Evolutionary conservation across 1,284 basidiomycete genomes (phyloP).

Genomic region (Ganoderma lingzhi): DNA sequence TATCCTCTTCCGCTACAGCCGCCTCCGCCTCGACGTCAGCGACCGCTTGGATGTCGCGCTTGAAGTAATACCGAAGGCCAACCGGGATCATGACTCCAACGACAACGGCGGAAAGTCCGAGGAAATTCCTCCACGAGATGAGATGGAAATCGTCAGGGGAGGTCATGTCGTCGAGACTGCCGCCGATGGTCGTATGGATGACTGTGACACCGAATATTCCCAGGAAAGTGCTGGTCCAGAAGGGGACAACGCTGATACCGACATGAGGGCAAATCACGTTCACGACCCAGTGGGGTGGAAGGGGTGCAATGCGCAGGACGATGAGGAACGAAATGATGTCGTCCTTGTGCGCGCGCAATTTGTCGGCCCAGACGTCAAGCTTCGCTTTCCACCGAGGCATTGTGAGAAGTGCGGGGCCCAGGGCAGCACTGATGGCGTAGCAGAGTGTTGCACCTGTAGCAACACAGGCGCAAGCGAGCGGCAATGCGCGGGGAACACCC

Average conservation of each 20-base stretch:
- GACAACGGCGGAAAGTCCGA: conserved; percentile 84
- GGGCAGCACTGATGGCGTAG: conserved; percentile 90
- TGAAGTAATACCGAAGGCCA: conserved; percentile 81
- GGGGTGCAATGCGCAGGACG: conserved; percentile 91
- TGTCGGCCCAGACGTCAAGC: conserved; percentile 83
- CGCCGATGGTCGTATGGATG: conserved; percentile 96
- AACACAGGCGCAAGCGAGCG: conserved; percentile 92
- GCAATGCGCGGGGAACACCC: conserved; percentile 90
- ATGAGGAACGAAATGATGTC: conserved; percentile 92
- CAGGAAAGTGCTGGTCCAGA: conserved; percentile 92
- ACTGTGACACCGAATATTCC: conserved; percentile 93
- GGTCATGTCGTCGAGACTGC: conserved; percentile 95
- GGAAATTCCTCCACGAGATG: conserved; percentile 88
- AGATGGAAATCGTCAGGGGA: conserved; percentile 92
- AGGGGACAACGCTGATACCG: conserved; percentile 84
- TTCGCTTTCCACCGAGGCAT: conserved; percentile 85
- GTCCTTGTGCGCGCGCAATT: conserved; percentile 75
- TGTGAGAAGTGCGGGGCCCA: conserved; percentile 89
- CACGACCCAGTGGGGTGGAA: conserved; percentile 97
- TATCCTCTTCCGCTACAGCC: conserved; percentile 42
- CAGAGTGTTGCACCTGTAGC: conserved; percentile 92
- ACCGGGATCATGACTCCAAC: conserved; percentile 94
- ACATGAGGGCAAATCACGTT: conserved; percentile 95
- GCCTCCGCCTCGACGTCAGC: conserved; percentile 57
- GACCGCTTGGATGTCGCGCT: conserved; percentile 54